phyloP scores from a whole-genome alignment of 805 yeast genomes.

The Cyberlindnera maritima region DNA sequence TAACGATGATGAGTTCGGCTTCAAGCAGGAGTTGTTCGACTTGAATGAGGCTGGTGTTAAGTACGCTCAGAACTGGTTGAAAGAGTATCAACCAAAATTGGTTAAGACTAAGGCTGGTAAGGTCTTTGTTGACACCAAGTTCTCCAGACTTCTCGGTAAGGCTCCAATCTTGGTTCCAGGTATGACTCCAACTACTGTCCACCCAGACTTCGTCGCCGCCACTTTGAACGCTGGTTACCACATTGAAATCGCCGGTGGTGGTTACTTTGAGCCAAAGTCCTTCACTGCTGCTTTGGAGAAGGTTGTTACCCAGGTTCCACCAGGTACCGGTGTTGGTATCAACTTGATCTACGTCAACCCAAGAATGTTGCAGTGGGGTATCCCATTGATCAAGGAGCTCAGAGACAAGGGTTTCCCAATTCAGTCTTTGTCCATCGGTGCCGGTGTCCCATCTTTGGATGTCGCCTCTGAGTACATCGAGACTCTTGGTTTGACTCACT shows the following conservation, averaged over 20 bases:
- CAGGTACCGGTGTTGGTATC: conserved; percentile 89
- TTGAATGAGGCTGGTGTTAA: conserved; percentile 54
- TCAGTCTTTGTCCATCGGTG: conserved; percentile 96
- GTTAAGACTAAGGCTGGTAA: conserved; percentile 72
- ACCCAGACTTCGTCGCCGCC: conserved; percentile 91
- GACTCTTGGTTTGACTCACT: conserved; percentile 86
- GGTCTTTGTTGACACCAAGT: conserved; percentile 87
- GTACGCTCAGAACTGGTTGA: conserved; percentile 88
- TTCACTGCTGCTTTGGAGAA: conserved; percentile 75
- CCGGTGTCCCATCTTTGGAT: conserved; percentile 98
- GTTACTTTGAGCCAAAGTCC: conserved; percentile 74
- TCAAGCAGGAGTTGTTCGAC: conserved; percentile 92
- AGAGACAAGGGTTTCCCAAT: conserved; percentile 93
- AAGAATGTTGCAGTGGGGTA: conserved; percentile 97
- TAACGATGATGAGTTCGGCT: conserved; percentile 84
- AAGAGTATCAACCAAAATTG: conserved; percentile 83
- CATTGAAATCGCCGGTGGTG: conserved; percentile 99
- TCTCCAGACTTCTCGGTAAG: conserved; percentile 86
- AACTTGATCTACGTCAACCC: conserved; percentile 96
- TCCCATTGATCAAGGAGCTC: conserved; percentile 87
- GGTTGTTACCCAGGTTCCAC: conserved; percentile 64
- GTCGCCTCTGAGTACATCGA: conserved; percentile 96
- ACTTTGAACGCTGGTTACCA: conserved; percentile 95
- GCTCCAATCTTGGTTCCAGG: conserved; percentile 98
- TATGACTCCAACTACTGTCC: conserved; percentile 98